These are phyloP conservation scores for Dendrobium catenatum DNA, from an alignment of 106 monocot genomes.

Conservation along the genomic window DNA sequence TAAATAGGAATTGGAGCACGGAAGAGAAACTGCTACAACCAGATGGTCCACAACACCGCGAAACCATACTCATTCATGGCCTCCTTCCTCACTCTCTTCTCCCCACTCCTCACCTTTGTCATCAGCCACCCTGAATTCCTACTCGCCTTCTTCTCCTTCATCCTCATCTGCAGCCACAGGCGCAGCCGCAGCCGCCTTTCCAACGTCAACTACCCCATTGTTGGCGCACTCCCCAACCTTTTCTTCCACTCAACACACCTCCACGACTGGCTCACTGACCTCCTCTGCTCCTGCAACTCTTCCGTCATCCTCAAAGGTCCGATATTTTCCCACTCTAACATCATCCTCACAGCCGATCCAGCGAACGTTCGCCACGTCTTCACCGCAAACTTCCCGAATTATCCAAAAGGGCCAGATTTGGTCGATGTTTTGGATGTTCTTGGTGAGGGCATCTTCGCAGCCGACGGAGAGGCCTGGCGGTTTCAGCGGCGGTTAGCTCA, in stretches of 20 bases:
- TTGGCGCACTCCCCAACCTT: conserved; percentile 7
- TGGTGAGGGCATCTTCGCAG: conserved; percentile 13
- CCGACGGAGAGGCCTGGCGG: conserved; percentile 9
- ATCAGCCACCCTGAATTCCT: not conserved
- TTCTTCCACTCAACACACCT: not conserved
- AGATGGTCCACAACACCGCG: too few relatives aligned
- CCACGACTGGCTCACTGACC: conserved; percentile 9
- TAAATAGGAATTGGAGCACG: too few relatives aligned
- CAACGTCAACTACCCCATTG: not conserved
- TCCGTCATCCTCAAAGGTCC: conserved; percentile 1
- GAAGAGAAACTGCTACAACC: too few relatives aligned
- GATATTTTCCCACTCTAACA: not conserved
- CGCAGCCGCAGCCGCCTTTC: not conserved
- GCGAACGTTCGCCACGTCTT: conserved; percentile 12
- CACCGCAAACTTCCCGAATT: conserved; percentile 13
- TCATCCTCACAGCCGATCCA: conserved; percentile 10
- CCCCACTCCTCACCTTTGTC: not conserved
- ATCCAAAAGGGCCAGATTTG: conserved; percentile 9
- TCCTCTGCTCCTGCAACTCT: not conserved
- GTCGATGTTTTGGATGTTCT: conserved; percentile 11
- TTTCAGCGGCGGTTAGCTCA: conserved; percentile 6
- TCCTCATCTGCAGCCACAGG: not conserved
- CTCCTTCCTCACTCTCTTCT: too few relatives aligned
- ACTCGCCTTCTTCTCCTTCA: not conserved
- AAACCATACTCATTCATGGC: too few relatives aligned